phyloP scores from a whole-genome alignment of 345 rosid species.

The Melastoma malabathricum region DNA sequence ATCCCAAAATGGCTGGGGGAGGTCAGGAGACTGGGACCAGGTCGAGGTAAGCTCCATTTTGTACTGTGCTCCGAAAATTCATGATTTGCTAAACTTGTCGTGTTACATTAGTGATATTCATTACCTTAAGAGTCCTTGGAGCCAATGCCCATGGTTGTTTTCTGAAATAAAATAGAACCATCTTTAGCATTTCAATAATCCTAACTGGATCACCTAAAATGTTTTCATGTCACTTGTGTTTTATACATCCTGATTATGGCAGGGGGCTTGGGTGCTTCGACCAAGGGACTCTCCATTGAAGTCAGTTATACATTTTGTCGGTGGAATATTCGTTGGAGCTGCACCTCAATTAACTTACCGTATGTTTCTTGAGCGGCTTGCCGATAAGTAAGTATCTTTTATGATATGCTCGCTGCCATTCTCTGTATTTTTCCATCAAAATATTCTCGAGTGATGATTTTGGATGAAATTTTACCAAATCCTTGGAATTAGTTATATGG shows the following conservation, averaged over 20 bases:
- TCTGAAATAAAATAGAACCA: no score
- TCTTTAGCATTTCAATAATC: no score
- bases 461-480: no score
- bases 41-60: slow-evolving; percentile 46
- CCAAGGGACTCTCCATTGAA: slow-evolving; percentile 52
- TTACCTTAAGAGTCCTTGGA: no score
- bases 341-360: slow-evolving; percentile 98
- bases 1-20: slow-evolving; percentile 56
- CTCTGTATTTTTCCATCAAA: no score
- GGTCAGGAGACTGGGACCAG: slow-evolving; percentile 60
- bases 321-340: slow-evolving; percentile 98
- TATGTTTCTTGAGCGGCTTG: slow-evolving; percentile 81
- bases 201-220: no score
- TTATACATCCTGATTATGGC: slow-evolving; percentile 8
- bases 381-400: slow-evolving; percentile 54
- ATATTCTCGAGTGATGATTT: no score
- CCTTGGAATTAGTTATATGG: no score
- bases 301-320: slow-evolving; percentile 78
- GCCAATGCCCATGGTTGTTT: no score
- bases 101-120: slow-evolving; percentile 1
- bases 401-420: background rate
- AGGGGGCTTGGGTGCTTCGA: slow-evolving; percentile 97
- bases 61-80: slow-evolving; percentile 1
- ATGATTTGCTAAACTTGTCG: background rate
- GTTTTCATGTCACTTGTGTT: background rate